Evolutionary conservation across 305 asterid species (phyloP).

Genomic region (Rubia tinctorum): DNA sequence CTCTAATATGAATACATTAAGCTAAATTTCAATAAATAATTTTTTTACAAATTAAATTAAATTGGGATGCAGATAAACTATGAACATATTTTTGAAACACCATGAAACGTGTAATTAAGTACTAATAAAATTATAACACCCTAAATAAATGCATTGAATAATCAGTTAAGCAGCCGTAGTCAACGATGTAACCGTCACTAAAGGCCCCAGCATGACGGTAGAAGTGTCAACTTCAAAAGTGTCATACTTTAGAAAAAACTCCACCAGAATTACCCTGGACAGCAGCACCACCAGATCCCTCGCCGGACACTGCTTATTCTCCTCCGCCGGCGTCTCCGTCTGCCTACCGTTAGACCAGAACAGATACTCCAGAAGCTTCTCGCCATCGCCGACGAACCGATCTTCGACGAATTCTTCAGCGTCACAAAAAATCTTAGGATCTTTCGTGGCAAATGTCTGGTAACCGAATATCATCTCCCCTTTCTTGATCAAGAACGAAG

Average conservation of each 20-base stretch:
- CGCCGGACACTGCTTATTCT: background rate
- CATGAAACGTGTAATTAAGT: too few species aligned
- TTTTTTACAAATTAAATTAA: too few species aligned
- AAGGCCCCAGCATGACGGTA: constrained; percentile 2
- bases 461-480: constrained; percentile 6
- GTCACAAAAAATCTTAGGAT: background rate
- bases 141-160: background rate
- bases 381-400: constrained; percentile 3
- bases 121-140: background rate
- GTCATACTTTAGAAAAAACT: background rate
- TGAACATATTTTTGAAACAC: too few species aligned
- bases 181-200: background rate
- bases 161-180: background rate
- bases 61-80: too few species aligned
- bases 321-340: background rate
- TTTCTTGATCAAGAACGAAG: background rate
- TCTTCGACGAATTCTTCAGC: background rate
- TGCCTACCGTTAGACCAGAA: background rate
- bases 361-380: background rate
- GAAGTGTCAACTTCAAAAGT: background rate
- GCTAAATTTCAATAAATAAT: too few species aligned
- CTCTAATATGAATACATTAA: too few species aligned
- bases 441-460: constrained; percentile 1
- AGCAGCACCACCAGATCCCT: constrained; percentile 4
- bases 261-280: background rate